Evolutionary conservation across 2,329 filamentous ascomycete species (phyloP).

Genomic region (Bipolaris zeicola): DNA sequence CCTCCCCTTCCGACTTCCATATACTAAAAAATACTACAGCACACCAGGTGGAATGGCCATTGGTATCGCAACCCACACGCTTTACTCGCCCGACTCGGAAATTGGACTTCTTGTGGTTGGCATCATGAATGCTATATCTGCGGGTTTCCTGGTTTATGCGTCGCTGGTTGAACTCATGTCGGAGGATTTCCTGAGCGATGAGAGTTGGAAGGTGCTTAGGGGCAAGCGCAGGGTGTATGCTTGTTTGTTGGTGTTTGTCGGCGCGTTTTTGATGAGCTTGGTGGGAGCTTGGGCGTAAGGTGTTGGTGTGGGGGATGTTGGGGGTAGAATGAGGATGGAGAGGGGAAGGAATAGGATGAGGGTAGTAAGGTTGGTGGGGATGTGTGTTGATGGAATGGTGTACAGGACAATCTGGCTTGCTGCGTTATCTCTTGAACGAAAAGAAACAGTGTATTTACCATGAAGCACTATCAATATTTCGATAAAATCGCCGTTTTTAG

Average conservation of each 20-base stretch:
- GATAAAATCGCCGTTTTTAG: too few relatives aligned
- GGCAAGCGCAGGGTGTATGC: conserved; percentile 67
- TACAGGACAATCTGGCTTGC: too few relatives aligned
- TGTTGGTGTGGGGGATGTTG: too few relatives aligned
- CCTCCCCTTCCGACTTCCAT: background rate
- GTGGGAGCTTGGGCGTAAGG: conserved; percentile 73
- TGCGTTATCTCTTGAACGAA: too few relatives aligned
- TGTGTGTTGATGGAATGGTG: background rate
- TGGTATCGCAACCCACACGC: conserved; percentile 74
- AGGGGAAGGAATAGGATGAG: background rate
- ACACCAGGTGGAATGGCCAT: conserved; percentile 86
- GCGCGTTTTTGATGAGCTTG: conserved; percentile 71
- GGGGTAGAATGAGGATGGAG: background rate
- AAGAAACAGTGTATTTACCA: too few relatives aligned
- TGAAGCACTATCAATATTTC: too few relatives aligned
- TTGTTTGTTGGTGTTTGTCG: conserved; percentile 66
- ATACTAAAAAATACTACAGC: conserved; percentile 8
- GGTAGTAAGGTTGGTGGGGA: background rate
- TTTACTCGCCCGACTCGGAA: conserved; percentile 80
- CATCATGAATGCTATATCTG: conserved; percentile 84
- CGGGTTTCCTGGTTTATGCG: conserved; percentile 79
- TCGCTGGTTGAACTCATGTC: conserved; percentile 83
- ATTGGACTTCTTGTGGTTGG: conserved; percentile 81
- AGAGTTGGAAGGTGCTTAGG: conserved; percentile 70
- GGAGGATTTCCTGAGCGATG: conserved; percentile 80